These are phyloP conservation scores for Aspergillus vadensis DNA, from an alignment of 2,329 filamentous ascomycete species.

Conservation along the genomic window DNA sequence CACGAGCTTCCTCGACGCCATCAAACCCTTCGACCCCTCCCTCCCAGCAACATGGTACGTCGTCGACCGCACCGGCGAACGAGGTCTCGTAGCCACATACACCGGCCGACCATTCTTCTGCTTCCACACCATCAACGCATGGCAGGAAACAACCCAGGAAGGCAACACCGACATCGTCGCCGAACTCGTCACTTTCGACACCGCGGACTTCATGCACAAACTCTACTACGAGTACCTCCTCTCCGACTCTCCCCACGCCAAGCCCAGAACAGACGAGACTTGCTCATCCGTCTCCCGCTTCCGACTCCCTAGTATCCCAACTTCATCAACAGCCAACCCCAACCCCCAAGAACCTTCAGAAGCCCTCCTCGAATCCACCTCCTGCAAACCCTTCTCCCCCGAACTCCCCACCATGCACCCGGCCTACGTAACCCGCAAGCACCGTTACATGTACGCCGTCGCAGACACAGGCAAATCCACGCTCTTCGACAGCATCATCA, in stretches of 20 bases:
- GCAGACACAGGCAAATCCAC: constrained; percentile 50
- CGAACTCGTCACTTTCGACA: constrained; percentile 67
- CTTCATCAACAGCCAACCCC: constrained; percentile 6
- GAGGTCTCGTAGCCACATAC: constrained; percentile 69
- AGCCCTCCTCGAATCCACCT: constrained; percentile 32
- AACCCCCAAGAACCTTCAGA: constrained; percentile 14
- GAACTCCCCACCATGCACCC: constrained; percentile 58
- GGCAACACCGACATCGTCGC: constrained; percentile 58
- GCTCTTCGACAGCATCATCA: constrained; percentile 56
- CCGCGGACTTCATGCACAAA: constrained; percentile 63
- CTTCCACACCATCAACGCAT: constrained; percentile 80
- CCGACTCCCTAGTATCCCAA: constrained; percentile 39
- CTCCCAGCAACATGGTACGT: constrained; percentile 70
- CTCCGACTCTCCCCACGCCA: constrained; percentile 54
- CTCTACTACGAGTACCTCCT: constrained; percentile 72
- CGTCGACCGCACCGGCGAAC: constrained; percentile 64
- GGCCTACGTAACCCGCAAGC: constrained; percentile 42
- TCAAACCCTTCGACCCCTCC: constrained; percentile 62
- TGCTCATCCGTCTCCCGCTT: constrained; percentile 38
- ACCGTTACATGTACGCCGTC: constrained; percentile 55
- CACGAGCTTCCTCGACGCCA: constrained; percentile 60
- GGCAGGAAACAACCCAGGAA: constrained; percentile 57
- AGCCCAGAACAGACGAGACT: constrained; percentile 38
- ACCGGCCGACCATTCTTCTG: constrained; percentile 70
- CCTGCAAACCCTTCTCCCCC: constrained; percentile 27